Conservation (phyloP, 2,329 filamentous ascomycete genomes). For the Claviceps spartinae region DNA sequence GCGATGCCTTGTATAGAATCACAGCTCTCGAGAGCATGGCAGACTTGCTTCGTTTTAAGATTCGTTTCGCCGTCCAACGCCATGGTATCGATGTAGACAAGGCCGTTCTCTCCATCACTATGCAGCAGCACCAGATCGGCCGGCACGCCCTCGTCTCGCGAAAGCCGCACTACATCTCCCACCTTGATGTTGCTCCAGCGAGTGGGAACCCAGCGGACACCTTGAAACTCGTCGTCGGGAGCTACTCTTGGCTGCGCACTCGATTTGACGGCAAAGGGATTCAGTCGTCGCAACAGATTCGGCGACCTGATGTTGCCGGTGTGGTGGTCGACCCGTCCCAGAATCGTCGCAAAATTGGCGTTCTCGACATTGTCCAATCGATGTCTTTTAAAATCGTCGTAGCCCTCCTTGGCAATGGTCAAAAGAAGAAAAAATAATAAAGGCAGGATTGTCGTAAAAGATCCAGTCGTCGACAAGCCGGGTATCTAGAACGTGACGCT, state of each 20-base stretch:
- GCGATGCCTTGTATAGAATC: conserved; percentile 39
- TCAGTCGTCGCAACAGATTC: conserved; percentile 15
- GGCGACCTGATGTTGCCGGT: conserved; percentile 14
- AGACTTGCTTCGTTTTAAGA: conserved; percentile 60
- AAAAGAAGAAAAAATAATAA: conserved; percentile 64
- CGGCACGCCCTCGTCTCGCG: conserved; percentile 64
- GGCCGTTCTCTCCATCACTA: conserved; percentile 60
- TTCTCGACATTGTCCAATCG: conserved; percentile 75
- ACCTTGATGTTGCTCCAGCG: conserved; percentile 35
- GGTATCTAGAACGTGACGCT: conserved; percentile 32
- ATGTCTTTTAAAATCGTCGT: conserved; percentile 71
- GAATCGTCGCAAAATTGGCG: conserved; percentile 32
- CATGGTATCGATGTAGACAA: conserved; percentile 80
- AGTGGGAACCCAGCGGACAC: conserved; percentile 36
- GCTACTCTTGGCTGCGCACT: conserved; percentile 15
- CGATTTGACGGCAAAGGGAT: conserved; percentile 20
- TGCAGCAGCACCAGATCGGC: conserved; percentile 73
- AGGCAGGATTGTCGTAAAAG: conserved; percentile 60
- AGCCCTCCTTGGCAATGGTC: conserved; percentile 76
- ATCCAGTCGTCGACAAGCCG: conserved; percentile 62
- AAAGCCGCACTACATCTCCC: conserved; percentile 34
- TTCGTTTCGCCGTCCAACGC: conserved; percentile 74
- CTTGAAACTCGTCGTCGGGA: conserved; percentile 47
- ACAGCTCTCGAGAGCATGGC: conserved; percentile 47
- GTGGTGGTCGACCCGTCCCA: conserved; percentile 25